Percentiles rank a stretch among this genome's conserved stretches.
Conservation (phyloP, 2,329 filamentous ascomycete genomes). For the Cladorrhinum sp. region DNA sequence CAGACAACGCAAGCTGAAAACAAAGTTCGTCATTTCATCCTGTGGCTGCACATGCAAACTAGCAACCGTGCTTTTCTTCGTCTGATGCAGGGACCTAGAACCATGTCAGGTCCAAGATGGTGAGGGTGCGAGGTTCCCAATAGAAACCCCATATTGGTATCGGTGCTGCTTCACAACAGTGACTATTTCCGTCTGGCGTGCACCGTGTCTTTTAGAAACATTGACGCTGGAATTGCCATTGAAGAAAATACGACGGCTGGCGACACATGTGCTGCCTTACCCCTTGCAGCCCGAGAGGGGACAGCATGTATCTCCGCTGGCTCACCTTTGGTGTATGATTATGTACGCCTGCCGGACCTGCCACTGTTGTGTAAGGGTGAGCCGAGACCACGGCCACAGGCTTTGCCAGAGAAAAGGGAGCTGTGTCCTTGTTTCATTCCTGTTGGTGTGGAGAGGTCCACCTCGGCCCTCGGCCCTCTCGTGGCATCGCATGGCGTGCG, state of each 20-base stretch:
- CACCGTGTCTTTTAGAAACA: slow-evolving; percentile 9
- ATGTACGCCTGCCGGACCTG: slow-evolving; percentile 5
- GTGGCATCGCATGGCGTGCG: neutral
- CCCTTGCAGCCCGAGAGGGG: slow-evolving; percentile 6
- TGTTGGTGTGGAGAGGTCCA: slow-evolving; percentile 11
- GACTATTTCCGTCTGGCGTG: slow-evolving; percentile 20
- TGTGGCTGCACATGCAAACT: neutral
- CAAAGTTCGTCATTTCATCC: neutral
- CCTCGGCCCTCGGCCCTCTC: slow-evolving; percentile 15
- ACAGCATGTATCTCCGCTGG: slow-evolving; percentile 10
- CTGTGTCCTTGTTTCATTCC: neutral
- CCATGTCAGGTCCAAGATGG: slow-evolving; percentile 1
- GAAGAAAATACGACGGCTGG: slow-evolving; percentile 20
- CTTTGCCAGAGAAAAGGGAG: neutral
- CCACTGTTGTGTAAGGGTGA: slow-evolving; percentile 4
- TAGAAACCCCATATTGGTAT: neutral
- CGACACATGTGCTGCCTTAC: slow-evolving; percentile 14
- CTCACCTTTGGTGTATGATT: slow-evolving; percentile 6
- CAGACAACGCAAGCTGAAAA: neutral
- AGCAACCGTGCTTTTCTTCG: neutral
- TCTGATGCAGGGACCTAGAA: neutral
- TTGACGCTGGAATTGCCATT: slow-evolving; percentile 11
- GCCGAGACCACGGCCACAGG: slow-evolving; percentile 7
- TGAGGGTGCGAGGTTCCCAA: neutral
- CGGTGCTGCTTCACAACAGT: slow-evolving; percentile 19